Conservation (phyloP, 176 grass and related monocot species). For the Carex littledalei region DNA sequence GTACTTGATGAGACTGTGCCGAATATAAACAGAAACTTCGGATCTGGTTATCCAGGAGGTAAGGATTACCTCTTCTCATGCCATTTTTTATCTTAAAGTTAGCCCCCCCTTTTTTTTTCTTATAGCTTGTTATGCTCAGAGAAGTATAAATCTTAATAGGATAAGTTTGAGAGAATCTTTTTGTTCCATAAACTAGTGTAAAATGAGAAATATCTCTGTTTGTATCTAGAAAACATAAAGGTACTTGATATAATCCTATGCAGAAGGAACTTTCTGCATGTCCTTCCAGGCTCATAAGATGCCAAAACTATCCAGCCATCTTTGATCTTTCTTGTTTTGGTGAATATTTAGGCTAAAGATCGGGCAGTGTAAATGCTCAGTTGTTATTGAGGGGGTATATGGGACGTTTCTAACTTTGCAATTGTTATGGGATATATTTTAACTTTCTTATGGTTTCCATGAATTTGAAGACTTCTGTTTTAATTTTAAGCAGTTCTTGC, state of each 20-base stretch:
- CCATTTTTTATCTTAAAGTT: neutral
- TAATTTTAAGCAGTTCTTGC: neutral
- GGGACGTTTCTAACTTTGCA: neutral
- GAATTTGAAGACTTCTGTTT: neutral
- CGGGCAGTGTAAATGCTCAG: neutral
- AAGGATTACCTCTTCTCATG: neutral
- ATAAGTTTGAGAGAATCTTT: neutral
- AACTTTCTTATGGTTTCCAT: neutral
- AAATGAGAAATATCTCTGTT: neutral
- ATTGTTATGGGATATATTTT: neutral
- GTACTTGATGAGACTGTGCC: slow-evolving; percentile 70
- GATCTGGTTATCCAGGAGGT: slow-evolving; percentile 97
- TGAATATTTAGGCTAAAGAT: neutral
- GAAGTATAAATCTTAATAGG: neutral
- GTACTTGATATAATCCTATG: neutral
- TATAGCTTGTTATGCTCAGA: too few species aligned
- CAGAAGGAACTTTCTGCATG: neutral
- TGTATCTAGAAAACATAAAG: neutral
- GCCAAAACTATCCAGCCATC: neutral
- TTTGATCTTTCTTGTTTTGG: neutral
- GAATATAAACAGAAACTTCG: slow-evolving; percentile 76
- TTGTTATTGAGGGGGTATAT: neutral
- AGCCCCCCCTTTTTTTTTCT: neutral
- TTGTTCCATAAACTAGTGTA: neutral
- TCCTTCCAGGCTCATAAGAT: neutral